These are phyloP conservation scores for Eucalyptus pauciflora DNA, from an alignment of 345 rosid genomes.

Conservation along the genomic window DNA sequence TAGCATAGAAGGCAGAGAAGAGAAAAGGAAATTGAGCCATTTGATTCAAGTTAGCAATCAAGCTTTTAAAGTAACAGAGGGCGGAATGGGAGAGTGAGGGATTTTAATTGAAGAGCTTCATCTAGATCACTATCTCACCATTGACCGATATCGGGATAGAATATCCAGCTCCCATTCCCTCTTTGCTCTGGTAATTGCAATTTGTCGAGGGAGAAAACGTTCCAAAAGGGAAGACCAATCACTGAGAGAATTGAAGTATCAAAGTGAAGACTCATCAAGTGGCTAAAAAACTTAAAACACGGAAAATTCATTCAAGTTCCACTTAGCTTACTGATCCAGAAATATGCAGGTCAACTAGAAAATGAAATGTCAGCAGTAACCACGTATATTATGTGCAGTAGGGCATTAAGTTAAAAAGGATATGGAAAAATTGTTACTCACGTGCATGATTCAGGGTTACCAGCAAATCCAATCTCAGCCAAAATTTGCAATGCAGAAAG, in stretches of 20 bases:
- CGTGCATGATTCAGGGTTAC: constrained; percentile 86
- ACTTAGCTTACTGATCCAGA: not conserved
- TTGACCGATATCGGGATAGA: constrained; percentile 72
- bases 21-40: not conserved
- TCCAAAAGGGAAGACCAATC: constrained; percentile 92
- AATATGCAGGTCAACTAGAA: not conserved
- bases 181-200: constrained; percentile 92
- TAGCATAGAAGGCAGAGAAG: not conserved
- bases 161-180: constrained; percentile 95
- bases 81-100: not conserved
- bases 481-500: constrained; percentile 91
- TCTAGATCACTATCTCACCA: constrained; percentile 38
- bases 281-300: not conserved
- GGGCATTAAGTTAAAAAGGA: not conserved
- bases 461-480: constrained; percentile 83
- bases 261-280: not conserved
- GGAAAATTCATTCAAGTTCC: not conserved
- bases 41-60: not conserved
- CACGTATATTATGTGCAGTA: not conserved
- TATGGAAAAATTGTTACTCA: constrained; percentile 19
- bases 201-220: constrained; percentile 84
- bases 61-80: not conserved
- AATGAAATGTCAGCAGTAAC: not conserved
- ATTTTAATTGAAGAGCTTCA: not conserved
- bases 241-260: constrained; percentile 18